phyloP scores from a whole-genome alignment of 257 asterid species.

The Nemophila menziesii region DNA sequence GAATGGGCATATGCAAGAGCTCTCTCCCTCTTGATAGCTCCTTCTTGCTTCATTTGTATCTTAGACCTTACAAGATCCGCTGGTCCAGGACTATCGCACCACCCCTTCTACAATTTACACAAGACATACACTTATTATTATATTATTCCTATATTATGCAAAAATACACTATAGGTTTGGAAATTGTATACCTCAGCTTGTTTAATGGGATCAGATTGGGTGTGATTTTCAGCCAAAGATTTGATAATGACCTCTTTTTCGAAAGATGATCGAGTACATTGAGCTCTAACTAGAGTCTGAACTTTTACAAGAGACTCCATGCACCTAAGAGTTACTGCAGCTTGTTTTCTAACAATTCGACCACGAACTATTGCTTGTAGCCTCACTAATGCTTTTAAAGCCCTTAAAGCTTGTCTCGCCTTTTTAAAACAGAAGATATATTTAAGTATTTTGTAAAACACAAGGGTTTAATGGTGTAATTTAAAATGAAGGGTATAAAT shows the following conservation, averaged over 20 bases:
- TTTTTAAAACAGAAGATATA: constrained; percentile 16
- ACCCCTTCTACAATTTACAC: constrained; percentile 39
- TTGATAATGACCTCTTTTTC: constrained; percentile 16
- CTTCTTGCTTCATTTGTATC: constrained; percentile 74
- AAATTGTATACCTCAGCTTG: constrained; percentile 50
- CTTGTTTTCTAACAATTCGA: constrained; percentile 67
- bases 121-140: background rate
- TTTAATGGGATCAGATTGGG: constrained; percentile 31
- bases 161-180: background rate
- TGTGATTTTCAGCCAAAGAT: constrained; percentile 5
- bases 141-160: too few species aligned
- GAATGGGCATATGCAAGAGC: constrained; percentile 60
- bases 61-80: constrained; percentile 56
- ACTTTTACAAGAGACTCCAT: constrained; percentile 87
- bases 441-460: too few species aligned
- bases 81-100: constrained; percentile 81
- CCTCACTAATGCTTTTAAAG: constrained; percentile 75
- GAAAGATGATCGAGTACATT: constrained; percentile 24
- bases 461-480: background rate
- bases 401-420: constrained; percentile 91
- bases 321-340: constrained; percentile 68
- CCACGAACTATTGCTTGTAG: constrained; percentile 94
- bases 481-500: background rate
- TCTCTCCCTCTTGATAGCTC: constrained; percentile 81
- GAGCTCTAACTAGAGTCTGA: constrained; percentile 78